Evolutionary conservation across 495 filamentous ascomycete species (phyloP).

Genomic region (Penicillium angulare): DNA sequence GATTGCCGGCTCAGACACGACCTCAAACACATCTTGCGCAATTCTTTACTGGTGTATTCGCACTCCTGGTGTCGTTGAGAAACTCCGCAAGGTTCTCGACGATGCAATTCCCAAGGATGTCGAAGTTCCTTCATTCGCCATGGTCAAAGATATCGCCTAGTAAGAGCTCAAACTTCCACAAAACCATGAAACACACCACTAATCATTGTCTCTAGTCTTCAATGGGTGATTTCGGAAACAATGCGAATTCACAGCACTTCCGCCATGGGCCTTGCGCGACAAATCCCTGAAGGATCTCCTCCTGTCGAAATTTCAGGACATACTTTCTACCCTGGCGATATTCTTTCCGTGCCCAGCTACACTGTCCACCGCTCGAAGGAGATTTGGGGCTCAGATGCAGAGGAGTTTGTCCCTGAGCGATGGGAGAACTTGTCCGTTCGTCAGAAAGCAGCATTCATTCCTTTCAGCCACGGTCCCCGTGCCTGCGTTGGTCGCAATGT

Average conservation of each 20-base stretch:
- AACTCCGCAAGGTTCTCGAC: slow-evolving; percentile 73
- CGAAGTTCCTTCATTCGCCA: slow-evolving; percentile 66
- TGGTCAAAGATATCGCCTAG: slow-evolving; percentile 63
- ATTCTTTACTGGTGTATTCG: slow-evolving; percentile 72
- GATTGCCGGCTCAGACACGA: slow-evolving; percentile 87
- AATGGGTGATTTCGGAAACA: slow-evolving; percentile 83
- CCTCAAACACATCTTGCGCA: slow-evolving; percentile 83
- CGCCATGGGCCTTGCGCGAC: slow-evolving; percentile 79
- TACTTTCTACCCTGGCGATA: slow-evolving; percentile 70
- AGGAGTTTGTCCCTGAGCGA: slow-evolving; percentile 78
- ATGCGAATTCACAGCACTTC: slow-evolving; percentile 89
- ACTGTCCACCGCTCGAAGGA: slow-evolving; percentile 78
- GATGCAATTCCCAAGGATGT: slow-evolving; percentile 56
- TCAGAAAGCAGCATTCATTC: slow-evolving; percentile 78
- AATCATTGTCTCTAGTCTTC: slow-evolving; percentile 39
- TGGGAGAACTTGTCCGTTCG: slow-evolving; percentile 62
- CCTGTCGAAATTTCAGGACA: slow-evolving; percentile 56
- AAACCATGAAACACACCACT: no score
- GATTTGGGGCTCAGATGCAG: slow-evolving; percentile 78
- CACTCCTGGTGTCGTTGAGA: slow-evolving; percentile 68
- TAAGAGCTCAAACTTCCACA: slow-evolving; percentile 26
- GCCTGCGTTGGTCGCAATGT: slow-evolving; percentile 87
- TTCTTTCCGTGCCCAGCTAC: slow-evolving; percentile 81
- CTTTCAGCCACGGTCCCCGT: slow-evolving; percentile 78
- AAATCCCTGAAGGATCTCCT: slow-evolving; percentile 62